Conservation (phyloP, 1,284 basidiomycete genomes). For the Phellinidium pouzarii region DNA sequence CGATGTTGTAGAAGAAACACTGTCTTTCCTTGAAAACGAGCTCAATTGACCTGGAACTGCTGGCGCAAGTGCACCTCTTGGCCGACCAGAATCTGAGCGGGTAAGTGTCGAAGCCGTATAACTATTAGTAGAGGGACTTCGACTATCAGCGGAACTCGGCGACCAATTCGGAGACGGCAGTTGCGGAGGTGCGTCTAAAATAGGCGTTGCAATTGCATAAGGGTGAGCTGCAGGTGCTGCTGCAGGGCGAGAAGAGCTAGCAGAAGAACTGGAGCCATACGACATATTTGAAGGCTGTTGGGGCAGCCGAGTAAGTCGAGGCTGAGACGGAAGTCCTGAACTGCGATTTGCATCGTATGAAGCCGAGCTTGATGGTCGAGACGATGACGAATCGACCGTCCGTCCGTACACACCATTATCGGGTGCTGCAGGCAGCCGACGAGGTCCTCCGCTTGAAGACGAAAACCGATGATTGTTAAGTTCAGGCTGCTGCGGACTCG, state of each 20-base stretch:
- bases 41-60: slow-evolving; percentile 17
- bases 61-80: slow-evolving; percentile 19
- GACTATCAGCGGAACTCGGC: not conserved
- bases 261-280: slow-evolving; percentile 9
- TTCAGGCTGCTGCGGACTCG: slow-evolving; percentile 8
- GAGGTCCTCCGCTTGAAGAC: not conserved
- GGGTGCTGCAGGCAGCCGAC: slow-evolving; percentile 16
- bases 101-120: not conserved
- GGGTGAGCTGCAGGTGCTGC: slow-evolving; percentile 10
- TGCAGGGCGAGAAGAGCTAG: slow-evolving; percentile 1
- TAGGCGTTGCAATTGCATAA: slow-evolving; percentile 13
- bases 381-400: not conserved
- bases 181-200: slow-evolving; percentile 11
- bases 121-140: slow-evolving; percentile 6
- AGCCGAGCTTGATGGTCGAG: slow-evolving; percentile 2
- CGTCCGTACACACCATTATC: not conserved
- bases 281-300: slow-evolving; percentile 7
- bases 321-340: slow-evolving; percentile 11
- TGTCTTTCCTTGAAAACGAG: not conserved
- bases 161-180: slow-evolving; percentile 12
- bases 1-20: slow-evolving; percentile 6
- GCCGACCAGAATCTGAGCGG: slow-evolving; percentile 15
- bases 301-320: slow-evolving; percentile 10
- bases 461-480: slow-evolving; percentile 5
- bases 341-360: slow-evolving; percentile 1